Conservation (phyloP, 257 asterid species). For the Avicennia marina region DNA sequence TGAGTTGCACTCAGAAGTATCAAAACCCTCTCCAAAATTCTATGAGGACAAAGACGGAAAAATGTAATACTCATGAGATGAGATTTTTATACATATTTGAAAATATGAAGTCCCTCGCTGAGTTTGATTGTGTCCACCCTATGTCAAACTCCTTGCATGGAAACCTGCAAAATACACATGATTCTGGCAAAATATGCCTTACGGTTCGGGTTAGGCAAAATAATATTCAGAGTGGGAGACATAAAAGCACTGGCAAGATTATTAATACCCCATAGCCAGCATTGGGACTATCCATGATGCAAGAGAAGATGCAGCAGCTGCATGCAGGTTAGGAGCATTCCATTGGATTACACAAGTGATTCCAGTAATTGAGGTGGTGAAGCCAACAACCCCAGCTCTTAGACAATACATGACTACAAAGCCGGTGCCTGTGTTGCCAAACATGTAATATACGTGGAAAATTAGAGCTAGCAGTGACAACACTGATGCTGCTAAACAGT, state of each 20-base stretch:
- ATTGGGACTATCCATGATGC: constrained; percentile 61
- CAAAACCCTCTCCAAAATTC: constrained; percentile 68
- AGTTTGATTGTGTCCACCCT: constrained; percentile 67
- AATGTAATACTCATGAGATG: not conserved
- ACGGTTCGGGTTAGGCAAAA: too few species aligned
- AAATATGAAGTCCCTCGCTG: constrained; percentile 40
- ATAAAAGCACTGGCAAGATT: not conserved
- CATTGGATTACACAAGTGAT: constrained; percentile 48
- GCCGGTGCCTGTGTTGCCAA: constrained; percentile 90
- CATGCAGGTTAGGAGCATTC: constrained; percentile 55
- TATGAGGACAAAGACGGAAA: too few species aligned
- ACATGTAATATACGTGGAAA: constrained; percentile 71
- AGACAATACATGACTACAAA: constrained; percentile 61
- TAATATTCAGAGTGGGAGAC: not conserved
- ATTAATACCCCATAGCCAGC: constrained; percentile 91
- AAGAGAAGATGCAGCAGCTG: constrained; percentile 78
- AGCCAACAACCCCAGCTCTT: constrained; percentile 78
- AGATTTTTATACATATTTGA: not conserved
- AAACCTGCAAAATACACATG: constrained; percentile 54
- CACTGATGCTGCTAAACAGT: constrained; percentile 80
- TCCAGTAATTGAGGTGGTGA: constrained; percentile 62
- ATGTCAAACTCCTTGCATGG: constrained; percentile 86
- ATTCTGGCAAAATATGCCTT: too few species aligned
- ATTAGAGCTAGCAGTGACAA: constrained; percentile 49
- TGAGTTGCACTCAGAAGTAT: constrained; percentile 74